These are phyloP conservation scores for Naganishia cerealis DNA, from an alignment of 1,284 basidiomycete genomes.

Conservation along the genomic window DNA sequence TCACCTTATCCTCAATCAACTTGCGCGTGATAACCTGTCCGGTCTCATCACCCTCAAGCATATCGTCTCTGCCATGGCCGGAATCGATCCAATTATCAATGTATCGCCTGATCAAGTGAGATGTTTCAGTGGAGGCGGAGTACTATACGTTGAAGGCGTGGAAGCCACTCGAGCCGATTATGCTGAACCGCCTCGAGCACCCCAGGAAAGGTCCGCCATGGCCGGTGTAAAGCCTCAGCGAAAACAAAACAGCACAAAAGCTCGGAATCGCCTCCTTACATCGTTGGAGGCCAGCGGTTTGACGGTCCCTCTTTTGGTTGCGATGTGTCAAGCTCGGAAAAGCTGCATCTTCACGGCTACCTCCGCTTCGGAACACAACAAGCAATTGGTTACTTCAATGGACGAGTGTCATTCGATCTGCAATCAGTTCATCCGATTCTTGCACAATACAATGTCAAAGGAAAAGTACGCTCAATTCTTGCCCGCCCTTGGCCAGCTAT, in stretches of 20 bases:
- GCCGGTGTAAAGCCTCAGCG: conserved; percentile 24
- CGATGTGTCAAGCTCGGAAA: conserved; percentile 82
- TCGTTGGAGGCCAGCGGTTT: conserved; percentile 70
- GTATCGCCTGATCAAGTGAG: conserved; percentile 82
- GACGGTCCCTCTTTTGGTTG: conserved; percentile 78
- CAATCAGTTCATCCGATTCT: conserved; percentile 59
- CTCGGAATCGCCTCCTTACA: conserved; percentile 63
- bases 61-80: conserved; percentile 91
- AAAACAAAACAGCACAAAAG: conserved; percentile 20
- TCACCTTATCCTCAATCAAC: conserved; percentile 86
- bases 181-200: conserved; percentile 37
- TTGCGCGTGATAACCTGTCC: conserved; percentile 76
- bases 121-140: conserved; percentile 85
- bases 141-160: conserved; percentile 77
- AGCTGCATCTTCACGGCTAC: conserved; percentile 69
- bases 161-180: conserved; percentile 52
- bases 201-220: conserved; percentile 14
- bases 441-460: conserved; percentile 51
- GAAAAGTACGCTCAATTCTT: conserved; percentile 53
- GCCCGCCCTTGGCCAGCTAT: conserved; percentile 71
- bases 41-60: conserved; percentile 90
- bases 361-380: conserved; percentile 67
- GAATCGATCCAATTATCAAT: conserved; percentile 84
- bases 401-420: conserved; percentile 65
- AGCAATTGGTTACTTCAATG: conserved; percentile 79